Evolutionary conservation across 2,329 filamentous ascomycete species (phyloP), one percentile per base, ranked within the genome.

Genomic region (Scytalidium sp.): DNA sequence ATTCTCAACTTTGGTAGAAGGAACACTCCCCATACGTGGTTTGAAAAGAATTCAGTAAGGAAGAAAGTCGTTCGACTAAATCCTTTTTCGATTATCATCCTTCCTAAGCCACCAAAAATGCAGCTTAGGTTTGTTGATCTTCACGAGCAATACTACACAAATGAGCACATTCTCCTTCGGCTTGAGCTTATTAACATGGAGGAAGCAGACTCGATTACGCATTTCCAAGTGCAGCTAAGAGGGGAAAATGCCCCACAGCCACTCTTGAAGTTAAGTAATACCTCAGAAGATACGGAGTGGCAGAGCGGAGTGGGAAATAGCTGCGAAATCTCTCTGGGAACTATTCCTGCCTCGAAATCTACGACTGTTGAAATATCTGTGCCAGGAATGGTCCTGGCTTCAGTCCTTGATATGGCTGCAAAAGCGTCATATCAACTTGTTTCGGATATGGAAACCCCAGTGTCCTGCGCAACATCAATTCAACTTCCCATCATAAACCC

Each of bases 41-140:
- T 77, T 61, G 66, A 73, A 2, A 65, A 70, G 6, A 66, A 67
- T 2, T 67, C 70, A 13, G 64, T 66, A 0, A 75, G 68, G 46
- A 75, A 75, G 51, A 73, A 70, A 22, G 65, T 80, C 19, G 68
- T 75, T 22, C 74, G 81, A 8, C 57, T 68, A 10, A 73, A 78
- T 43, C 70, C 79, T 8, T 74, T 80, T 27, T 71, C 73, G 2
- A 80, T 96, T 49, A 85, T 82, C 49, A 84, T 99, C 20, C 76
- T 91, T 47, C 93, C 94, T 1, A 88, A 95, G 56, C 94, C 93
- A 22, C 94, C 94, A 0, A 97, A 97, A 68, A 83, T 99, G 73
- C 84, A 90, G 58, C 81, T 99, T 42, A 78, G 73, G 21, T 71
- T 90, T 9, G 73, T 80, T 2, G 78, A 82, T 39, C 68, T 85